These are phyloP conservation scores for Collybia sordida DNA, from an alignment of 768 basidiomycete species.

Conservation along the genomic window DNA sequence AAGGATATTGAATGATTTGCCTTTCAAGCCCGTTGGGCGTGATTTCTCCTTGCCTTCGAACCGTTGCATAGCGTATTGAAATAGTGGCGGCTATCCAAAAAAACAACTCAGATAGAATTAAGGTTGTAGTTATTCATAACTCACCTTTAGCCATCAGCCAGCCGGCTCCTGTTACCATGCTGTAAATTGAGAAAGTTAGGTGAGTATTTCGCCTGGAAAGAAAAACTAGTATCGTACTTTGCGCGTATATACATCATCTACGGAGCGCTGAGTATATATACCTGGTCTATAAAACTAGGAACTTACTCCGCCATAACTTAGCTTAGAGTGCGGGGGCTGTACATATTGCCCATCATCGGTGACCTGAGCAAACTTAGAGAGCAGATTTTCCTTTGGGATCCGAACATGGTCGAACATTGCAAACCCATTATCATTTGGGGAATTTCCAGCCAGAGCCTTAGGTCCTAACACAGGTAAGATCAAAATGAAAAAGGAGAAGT, in stretches of 20 bases:
- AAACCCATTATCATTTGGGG: constrained; percentile 65
- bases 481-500: constrained; percentile 3
- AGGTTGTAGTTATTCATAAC: not conserved
- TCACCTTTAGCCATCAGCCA: constrained; percentile 68
- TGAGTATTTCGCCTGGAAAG: not conserved
- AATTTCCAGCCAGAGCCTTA: constrained; percentile 50
- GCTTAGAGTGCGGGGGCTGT: constrained; percentile 68
- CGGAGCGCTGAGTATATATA: not conserved
- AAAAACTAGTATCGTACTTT: constrained; percentile 34
- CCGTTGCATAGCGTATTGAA: constrained; percentile 69
- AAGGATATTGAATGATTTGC: constrained; percentile 73
- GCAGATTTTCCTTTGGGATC: constrained; percentile 70
- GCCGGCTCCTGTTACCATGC: constrained; percentile 64
- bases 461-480: constrained; percentile 39
- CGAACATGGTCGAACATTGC: constrained; percentile 64
- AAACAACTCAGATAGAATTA: not conserved
- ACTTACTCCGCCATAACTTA: constrained; percentile 75
- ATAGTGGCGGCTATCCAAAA: constrained; percentile 49
- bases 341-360: constrained; percentile 64
- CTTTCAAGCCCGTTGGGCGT: constrained; percentile 55
- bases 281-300: not conserved
- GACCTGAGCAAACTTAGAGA: constrained; percentile 71
- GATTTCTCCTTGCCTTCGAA: constrained; percentile 64
- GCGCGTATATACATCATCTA: constrained; percentile 79
- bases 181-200: constrained; percentile 18